phyloP scores from a whole-genome alignment of 169 alveolate species.

The Eimeria tenella region DNA sequence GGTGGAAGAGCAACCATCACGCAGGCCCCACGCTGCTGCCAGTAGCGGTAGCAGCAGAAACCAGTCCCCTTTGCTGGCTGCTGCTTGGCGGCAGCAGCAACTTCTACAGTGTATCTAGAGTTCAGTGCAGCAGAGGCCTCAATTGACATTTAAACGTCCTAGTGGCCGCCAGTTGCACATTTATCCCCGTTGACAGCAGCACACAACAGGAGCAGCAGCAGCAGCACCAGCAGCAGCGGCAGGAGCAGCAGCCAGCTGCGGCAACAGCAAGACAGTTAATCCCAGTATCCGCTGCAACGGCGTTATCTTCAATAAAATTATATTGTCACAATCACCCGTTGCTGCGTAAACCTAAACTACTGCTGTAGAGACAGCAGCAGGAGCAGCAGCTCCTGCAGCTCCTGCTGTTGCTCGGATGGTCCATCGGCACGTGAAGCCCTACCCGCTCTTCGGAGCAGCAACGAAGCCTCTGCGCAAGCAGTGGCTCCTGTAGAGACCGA shows the following conservation, averaged over 20 bases:
- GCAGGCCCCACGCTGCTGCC: constrained; percentile 22
- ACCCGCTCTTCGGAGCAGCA: background rate
- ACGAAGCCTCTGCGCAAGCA: background rate
- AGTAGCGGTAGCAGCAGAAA: constrained; percentile 1
- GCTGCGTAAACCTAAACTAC: background rate
- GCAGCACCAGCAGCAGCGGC: constrained; percentile 16
- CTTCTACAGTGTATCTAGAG: background rate
- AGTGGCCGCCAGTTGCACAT: background rate
- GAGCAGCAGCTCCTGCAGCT: constrained; percentile 49
- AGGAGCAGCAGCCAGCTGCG: constrained; percentile 2
- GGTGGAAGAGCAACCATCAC: background rate
- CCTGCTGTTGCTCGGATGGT: constrained; percentile 41
- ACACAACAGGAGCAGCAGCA: background rate
- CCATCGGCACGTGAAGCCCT: background rate
- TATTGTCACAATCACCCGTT: background rate
- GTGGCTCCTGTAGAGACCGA: background rate
- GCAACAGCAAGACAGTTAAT: background rate
- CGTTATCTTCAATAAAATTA: background rate
- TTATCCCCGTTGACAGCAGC: background rate
- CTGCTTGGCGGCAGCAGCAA: background rate
- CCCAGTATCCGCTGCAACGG: too few species aligned
- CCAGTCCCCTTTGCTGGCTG: constrained; percentile 37
- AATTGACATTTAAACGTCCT: background rate
- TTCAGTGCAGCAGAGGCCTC: background rate
- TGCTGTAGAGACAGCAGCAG: background rate